These are phyloP conservation scores for Trametes cingulata DNA, from an alignment of 768 basidiomycete species.

Conservation along the genomic window DNA sequence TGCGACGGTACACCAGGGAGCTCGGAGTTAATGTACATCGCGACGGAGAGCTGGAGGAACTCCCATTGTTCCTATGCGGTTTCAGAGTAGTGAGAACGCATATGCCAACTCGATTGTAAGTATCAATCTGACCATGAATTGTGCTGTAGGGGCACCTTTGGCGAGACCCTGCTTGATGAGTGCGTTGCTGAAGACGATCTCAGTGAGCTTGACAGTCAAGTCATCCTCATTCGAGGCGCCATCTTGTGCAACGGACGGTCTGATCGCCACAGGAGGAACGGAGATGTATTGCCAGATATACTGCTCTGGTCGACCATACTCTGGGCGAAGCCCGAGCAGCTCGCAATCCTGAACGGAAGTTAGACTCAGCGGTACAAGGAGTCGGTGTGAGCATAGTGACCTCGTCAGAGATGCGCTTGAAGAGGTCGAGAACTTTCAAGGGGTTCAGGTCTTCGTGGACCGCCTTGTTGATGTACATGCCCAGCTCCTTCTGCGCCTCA, in stretches of 20 bases:
- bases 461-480: constrained; percentile 81
- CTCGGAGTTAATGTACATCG: constrained; percentile 98
- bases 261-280: constrained; percentile 96
- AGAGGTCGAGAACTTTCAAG: constrained; percentile 88
- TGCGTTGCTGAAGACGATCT: constrained; percentile 93
- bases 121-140: constrained; percentile 70
- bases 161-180: constrained; percentile 87
- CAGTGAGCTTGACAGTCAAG: constrained; percentile 93
- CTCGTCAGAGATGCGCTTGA: constrained; percentile 90
- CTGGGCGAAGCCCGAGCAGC: constrained; percentile 85
- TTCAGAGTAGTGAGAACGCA: constrained; percentile 1
- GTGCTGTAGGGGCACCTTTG: constrained; percentile 84
- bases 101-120: constrained; percentile 6
- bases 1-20: constrained; percentile 89
- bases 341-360: constrained; percentile 79
- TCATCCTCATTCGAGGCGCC: constrained; percentile 99
- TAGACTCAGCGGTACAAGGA: not conserved
- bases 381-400: constrained; percentile 39
- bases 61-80: constrained; percentile 93
- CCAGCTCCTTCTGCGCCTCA: constrained; percentile 85
- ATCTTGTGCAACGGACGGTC: constrained; percentile 96
- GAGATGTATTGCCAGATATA: constrained; percentile 99
- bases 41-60: constrained; percentile 89
- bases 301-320: constrained; percentile 90
- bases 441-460: constrained; percentile 93